Evolutionary conservation across 306 rosid genomes (phyloP).

Genomic region (Hylodesmum podocarpum): DNA sequence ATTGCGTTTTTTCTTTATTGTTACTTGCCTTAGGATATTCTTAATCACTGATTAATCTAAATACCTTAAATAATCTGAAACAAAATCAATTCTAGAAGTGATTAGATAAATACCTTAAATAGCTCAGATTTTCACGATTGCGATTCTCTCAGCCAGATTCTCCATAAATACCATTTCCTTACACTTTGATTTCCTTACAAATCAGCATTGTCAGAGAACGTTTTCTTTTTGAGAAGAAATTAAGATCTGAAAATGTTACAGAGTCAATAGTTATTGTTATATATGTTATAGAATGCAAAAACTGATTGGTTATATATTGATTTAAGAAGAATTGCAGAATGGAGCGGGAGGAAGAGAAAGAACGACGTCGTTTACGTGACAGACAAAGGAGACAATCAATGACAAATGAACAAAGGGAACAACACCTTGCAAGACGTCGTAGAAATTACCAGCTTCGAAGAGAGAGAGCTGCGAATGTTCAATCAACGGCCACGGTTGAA

Average conservation of each 20-base stretch:
- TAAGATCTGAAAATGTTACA: not conserved
- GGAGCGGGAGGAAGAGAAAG: slow-evolving; percentile 59
- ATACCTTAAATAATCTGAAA: not conserved
- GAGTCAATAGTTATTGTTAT: not conserved
- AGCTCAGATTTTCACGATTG: no score
- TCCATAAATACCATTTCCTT: not conserved
- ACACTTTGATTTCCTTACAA: not conserved
- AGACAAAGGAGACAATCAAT: slow-evolving; percentile 65
- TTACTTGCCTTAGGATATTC: not conserved
- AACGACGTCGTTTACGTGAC: slow-evolving; percentile 66
- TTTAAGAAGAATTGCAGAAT: slow-evolving; percentile 24
- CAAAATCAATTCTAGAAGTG: not conserved
- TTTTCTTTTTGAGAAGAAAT: not conserved
- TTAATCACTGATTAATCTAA: not conserved
- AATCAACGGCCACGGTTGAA: not conserved
- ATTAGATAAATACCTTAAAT: no score
- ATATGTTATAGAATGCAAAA: not conserved
- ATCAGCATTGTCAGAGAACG: not conserved
- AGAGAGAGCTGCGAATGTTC: slow-evolving; percentile 46
- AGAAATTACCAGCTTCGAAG: slow-evolving; percentile 65
- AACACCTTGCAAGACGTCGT: slow-evolving; percentile 70
- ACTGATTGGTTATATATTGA: not conserved
- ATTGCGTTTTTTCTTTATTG: not conserved
- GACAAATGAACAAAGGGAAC: slow-evolving; percentile 67
- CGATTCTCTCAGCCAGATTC: not conserved